Evolutionary conservation across 2,329 filamentous ascomycete genomes (phyloP), one percentile per base, ranked within the genome.

Genomic region (Fonsecaea erecta): DNA sequence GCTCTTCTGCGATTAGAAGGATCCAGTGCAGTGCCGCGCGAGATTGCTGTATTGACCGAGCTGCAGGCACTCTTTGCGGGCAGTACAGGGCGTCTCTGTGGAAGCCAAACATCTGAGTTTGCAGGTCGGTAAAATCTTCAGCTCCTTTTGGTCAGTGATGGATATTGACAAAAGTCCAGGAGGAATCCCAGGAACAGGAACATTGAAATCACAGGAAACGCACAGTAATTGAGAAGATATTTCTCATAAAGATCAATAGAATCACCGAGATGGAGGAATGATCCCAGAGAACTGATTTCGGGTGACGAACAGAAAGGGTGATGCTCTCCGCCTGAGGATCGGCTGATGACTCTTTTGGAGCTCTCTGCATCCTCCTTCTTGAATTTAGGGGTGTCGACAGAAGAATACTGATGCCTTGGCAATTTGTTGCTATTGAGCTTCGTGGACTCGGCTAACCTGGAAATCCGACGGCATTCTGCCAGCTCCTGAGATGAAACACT

Each of bases 21-120:
- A 61, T 61, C 59, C 59, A 61, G 14, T 61, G 59, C n/a, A 61
- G 59, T 12, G 59, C 59, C 21, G 48, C 30, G 26, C 40, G 59
- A 14, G 59, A 61, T 51, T 40, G 52, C 26, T 61, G 59, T 30
- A 61, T 53, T 34, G 59, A 52, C n/a, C 59, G 59, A 43, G 51
- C 48, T n/a, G 48, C 59, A n/a, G 46, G 40, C 28, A 35, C 51
- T 43, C 59, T 40, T n/a, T 53, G 37, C 2, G 59, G 59, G 24
- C 59, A 61, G 37, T 61, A 61, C 34, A 54, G 30, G 24, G 59
- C 59, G 14, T 61, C 51, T 16, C 16, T 53, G 8, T 53, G 34
- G n/a, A 61, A 61, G 1, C 59, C 59, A 26, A 61, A 61, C 59
- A 61, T 61, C 35, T 61, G 21, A 24, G 59, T 61, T 35, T 34